A percentile compares a stretch with the other conserved stretches of the same genome.
These are phyloP conservation scores for Groenewaldozyma auringiensis DNA, from an alignment of 1,139 yeast genomes.

Conservation along the genomic window DNA sequence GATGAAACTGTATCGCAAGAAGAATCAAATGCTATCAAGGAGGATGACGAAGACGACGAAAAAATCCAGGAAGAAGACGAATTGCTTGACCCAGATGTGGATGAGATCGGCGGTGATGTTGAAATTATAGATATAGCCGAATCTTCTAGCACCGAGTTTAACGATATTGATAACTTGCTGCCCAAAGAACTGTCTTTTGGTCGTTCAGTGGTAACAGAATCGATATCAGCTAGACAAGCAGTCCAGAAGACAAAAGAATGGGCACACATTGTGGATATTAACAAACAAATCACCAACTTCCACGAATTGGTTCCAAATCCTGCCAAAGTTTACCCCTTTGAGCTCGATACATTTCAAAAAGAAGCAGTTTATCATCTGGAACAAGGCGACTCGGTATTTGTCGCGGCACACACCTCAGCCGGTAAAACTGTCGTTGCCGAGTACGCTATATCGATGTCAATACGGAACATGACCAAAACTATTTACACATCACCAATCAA, in stretches of 20 bases:
- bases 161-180: constrained; percentile 66
- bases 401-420: constrained; percentile 96
- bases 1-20: constrained; percentile 21
- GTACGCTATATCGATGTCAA: constrained; percentile 90
- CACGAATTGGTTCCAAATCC: constrained; percentile 83
- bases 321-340: constrained; percentile 91
- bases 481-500: constrained; percentile 92
- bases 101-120: constrained; percentile 1
- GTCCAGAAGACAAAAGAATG: constrained; percentile 55
- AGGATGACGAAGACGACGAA: constrained; percentile 13
- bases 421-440: constrained; percentile 93
- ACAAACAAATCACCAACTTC: constrained; percentile 77
- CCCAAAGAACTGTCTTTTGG: constrained; percentile 55
- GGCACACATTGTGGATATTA: constrained; percentile 93
- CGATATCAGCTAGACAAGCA: constrained; percentile 16
- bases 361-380: constrained; percentile 95
- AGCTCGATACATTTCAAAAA: constrained; percentile 89
- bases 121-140: constrained; percentile 6
- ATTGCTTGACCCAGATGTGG: constrained; percentile 8
- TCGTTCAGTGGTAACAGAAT: constrained; percentile 22
- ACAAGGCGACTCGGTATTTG: constrained; percentile 95
- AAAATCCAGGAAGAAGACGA: constrained; percentile 7
- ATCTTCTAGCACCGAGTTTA: constrained; percentile 8
- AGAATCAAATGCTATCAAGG: constrained; percentile 21
- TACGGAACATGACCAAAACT: constrained; percentile 82